phyloP scores from a whole-genome alignment of 106 monocot genomes.

The Dioscorea dumetorum region DNA sequence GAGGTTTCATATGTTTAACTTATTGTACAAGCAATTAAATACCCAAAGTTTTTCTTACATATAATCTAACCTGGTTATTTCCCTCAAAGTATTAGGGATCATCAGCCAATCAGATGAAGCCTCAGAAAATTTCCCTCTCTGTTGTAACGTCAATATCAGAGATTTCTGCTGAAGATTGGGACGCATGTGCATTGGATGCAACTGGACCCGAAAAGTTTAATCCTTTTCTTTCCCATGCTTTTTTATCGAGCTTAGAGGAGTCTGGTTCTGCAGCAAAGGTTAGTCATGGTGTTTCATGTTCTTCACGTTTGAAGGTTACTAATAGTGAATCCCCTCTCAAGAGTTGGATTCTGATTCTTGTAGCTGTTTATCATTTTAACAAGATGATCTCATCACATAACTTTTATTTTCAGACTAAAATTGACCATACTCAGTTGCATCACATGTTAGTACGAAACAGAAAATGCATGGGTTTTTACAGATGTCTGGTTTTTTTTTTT shows the following conservation, averaged over 20 bases:
- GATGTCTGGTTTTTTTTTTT: too few species aligned
- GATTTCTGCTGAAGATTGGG: constrained; percentile 74
- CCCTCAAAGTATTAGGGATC: constrained; percentile 20
- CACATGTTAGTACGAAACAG: too few species aligned
- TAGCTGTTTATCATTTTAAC: too few species aligned
- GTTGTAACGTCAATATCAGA: constrained; percentile 70
- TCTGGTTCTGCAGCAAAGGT: constrained; percentile 78
- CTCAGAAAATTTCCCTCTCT: constrained; percentile 44
- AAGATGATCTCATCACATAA: too few species aligned
- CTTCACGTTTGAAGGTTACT: neutral
- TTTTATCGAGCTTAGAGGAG: constrained; percentile 85
- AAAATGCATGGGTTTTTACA: too few species aligned
- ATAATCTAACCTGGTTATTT: neutral
- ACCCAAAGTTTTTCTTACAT: too few species aligned
- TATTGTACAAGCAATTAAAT: too few species aligned
- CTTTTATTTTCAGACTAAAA: too few species aligned
- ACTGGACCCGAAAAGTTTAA: constrained; percentile 58
- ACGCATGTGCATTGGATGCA: constrained; percentile 77
- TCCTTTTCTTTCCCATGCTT: constrained; percentile 90
- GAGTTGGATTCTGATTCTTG: too few species aligned
- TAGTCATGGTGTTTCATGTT: neutral
- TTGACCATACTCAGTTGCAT: too few species aligned
- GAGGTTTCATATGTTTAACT: constrained; percentile 29
- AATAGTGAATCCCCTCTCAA: neutral
- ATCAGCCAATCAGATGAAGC: constrained; percentile 13